Evolutionary conservation across 306 rosid species (phyloP).

Genomic region (Macrotyloma uniflorum): DNA sequence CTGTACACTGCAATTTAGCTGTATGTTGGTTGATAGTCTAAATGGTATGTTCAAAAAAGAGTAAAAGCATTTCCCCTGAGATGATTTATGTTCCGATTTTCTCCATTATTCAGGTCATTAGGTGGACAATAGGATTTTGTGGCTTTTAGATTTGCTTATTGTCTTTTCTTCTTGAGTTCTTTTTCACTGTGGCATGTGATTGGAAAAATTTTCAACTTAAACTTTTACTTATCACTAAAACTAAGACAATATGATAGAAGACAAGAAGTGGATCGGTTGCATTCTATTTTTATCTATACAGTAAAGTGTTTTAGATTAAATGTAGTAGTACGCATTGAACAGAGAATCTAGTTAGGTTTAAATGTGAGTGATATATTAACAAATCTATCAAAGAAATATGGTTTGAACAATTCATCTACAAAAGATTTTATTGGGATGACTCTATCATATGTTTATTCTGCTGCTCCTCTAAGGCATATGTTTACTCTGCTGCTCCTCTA

Average conservation of each 20-base stretch:
- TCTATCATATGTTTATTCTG: no score
- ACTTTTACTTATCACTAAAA: background rate
- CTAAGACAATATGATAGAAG: background rate
- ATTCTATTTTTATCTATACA: background rate
- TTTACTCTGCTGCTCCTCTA: no score
- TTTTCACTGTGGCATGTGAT: no score
- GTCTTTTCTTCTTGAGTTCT: no score
- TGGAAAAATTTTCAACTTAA: background rate
- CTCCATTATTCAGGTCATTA: no score
- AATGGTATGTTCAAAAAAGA: background rate
- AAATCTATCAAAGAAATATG: no score
- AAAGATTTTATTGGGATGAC: no score
- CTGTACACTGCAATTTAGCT: background rate
- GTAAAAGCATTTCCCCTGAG: background rate
- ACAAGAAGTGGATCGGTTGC: background rate
- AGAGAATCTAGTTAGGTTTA: background rate
- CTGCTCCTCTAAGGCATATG: no score
- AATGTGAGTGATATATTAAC: background rate
- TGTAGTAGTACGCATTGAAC: background rate
- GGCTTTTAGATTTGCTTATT: background rate
- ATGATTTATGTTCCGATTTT: background rate
- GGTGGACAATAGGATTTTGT: no score
- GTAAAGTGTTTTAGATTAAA: background rate
- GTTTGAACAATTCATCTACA: background rate
- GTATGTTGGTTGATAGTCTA: no score